Evolutionary conservation across 768 basidiomycete species (phyloP).

Genomic region (Leccinum pellstonianum): DNA sequence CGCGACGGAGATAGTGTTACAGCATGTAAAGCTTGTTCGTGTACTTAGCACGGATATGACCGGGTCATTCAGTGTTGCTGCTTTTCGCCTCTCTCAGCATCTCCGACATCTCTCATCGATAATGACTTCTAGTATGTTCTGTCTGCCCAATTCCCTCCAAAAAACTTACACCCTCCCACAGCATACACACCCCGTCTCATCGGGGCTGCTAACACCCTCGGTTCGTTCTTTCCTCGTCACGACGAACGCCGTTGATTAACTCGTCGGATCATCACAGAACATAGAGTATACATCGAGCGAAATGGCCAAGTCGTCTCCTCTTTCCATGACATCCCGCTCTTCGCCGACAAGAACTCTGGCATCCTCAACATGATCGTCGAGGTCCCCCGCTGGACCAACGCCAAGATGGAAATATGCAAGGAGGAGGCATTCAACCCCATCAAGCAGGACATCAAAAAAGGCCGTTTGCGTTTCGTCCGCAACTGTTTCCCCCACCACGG

Average conservation of each 20-base stretch:
- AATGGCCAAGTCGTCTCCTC: constrained; percentile 80
- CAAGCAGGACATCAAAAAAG: constrained; percentile 99
- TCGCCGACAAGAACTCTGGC: constrained; percentile 91
- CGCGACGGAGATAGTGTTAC: constrained; percentile 38
- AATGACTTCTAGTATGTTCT: constrained; percentile 39
- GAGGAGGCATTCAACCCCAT: constrained; percentile 99
- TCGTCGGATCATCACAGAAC: constrained; percentile 79
- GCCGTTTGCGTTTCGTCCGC: constrained; percentile 92
- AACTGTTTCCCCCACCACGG: constrained; percentile 99
- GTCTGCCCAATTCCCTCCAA: constrained; percentile 7
- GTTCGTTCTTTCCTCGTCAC: constrained; percentile 42
- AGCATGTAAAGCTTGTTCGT: background rate
- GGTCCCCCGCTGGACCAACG: constrained; percentile 99
- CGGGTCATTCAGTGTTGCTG: constrained; percentile 17
- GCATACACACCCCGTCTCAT: constrained; percentile 76
- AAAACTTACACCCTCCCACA: constrained; percentile 28
- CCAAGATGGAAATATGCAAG: constrained; percentile 99
- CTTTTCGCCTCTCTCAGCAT: constrained; percentile 59
- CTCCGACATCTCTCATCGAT: constrained; percentile 53
- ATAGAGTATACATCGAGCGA: constrained; percentile 93
- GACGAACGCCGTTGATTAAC: constrained; percentile 17
- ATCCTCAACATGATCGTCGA: constrained; percentile 99
- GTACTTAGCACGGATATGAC: constrained; percentile 24
- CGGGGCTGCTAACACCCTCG: constrained; percentile 91
- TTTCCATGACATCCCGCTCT: constrained; percentile 97